Percentiles rank a stretch among this genome's conserved stretches.
Evolutionary conservation across 2,329 filamentous ascomycete species (phyloP).

Genomic region (Cryphonectria japonica): DNA sequence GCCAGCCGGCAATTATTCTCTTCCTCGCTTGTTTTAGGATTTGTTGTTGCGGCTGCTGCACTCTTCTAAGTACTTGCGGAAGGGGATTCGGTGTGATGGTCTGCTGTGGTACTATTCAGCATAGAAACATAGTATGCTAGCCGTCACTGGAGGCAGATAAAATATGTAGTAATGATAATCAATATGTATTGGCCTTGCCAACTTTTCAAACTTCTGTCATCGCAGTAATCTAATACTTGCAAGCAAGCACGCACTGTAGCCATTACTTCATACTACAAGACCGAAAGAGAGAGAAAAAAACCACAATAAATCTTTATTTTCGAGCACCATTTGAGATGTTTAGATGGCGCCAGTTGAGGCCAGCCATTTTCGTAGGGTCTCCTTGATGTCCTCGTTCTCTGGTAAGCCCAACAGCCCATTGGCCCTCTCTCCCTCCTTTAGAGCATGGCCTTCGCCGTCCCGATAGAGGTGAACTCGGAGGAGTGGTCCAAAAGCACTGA

Average conservation of each 20-base stretch:
- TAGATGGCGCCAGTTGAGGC: constrained; percentile 1
- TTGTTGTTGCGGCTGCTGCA: background rate
- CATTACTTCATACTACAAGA: too few species aligned
- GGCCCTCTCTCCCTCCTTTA: constrained; percentile 32
- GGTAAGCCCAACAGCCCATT: constrained; percentile 36
- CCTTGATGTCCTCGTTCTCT: constrained; percentile 30
- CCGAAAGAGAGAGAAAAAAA: background rate
- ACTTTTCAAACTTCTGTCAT: background rate
- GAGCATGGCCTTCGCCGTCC: constrained; percentile 41
- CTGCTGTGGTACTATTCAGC: background rate
- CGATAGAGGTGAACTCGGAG: constrained; percentile 39
- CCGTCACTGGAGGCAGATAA: background rate
- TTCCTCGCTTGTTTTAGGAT: background rate
- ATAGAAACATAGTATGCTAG: too few species aligned
- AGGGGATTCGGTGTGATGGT: background rate
- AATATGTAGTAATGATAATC: background rate
- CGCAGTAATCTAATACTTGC: background rate
- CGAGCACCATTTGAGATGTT: background rate
- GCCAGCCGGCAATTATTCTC: background rate
- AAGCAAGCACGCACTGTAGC: background rate
- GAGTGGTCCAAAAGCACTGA: constrained; percentile 37
- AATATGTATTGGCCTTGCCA: background rate
- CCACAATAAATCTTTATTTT: background rate
- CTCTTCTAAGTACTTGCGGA: background rate
- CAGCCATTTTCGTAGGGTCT: constrained; percentile 28